A percentile compares a stretch with the other conserved stretches of the same genome.
phyloP scores from a whole-genome alignment of 371 early-diverging fungal genomes.

The Cokeromyces recurvatus region DNA sequence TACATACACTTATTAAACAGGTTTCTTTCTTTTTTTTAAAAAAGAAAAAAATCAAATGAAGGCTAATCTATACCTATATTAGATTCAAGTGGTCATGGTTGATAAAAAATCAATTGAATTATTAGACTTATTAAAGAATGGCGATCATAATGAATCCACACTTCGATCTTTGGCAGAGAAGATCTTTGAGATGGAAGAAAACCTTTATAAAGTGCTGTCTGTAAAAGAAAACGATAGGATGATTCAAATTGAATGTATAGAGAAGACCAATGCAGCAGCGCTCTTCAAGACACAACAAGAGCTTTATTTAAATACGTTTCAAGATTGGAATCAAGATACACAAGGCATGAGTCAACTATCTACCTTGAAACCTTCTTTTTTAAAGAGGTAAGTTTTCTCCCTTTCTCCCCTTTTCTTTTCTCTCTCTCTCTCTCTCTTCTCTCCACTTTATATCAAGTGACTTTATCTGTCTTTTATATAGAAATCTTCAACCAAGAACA shows the following conservation, averaged over 20 bases:
- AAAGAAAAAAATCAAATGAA: not conserved
- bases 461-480: conserved; percentile 2
- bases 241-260: conserved; percentile 89
- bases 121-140: conserved; percentile 34
- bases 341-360: conserved; percentile 63
- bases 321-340: conserved; percentile 13
- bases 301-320: no score
- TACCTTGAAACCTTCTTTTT: conserved; percentile 57
- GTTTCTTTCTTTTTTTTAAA: conserved; percentile 24
- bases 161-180: conserved; percentile 83
- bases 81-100: conserved; percentile 40
- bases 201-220: conserved; percentile 81
- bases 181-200: conserved; percentile 74
- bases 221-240: conserved; percentile 83
- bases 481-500: conserved; percentile 82
- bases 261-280: no score
- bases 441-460: conserved; percentile 21
- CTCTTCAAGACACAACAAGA: no score
- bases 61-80: not conserved
- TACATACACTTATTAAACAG: conserved; percentile 76
- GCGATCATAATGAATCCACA: conserved; percentile 39
- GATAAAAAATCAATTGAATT: conserved; percentile 44
- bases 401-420: conserved; percentile 17
- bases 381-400: conserved; percentile 48
- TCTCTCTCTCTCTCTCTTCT: no score